Base-by-base conservation (phyloP, 805 yeast species). In the Danielozyma ontarioensis region DNA sequence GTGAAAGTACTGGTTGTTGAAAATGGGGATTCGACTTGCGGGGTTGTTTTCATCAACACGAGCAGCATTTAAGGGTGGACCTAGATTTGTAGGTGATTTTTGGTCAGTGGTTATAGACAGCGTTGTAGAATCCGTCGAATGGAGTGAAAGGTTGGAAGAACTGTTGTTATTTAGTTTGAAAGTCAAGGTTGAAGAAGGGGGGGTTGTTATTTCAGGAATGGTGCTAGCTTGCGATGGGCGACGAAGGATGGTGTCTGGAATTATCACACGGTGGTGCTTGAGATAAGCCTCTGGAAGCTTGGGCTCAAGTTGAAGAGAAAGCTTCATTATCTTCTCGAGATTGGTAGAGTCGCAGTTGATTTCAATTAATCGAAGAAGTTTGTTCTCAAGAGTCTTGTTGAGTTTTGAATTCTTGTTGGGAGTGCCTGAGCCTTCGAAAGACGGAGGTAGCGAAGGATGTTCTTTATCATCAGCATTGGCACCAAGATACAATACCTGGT, bases 291-390 rank as follows among this genome's bases (percentile, higher is more conserved):
- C 72, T 1, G 60, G 62, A 24, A 64, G 51, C 2, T 81, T 75
- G 1, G 89, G 83, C 47, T 90, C 95, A 26, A 70, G 60, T 0
- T 52, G 46, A 33, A 83, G 59, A 11, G 96, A 86, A 39, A 73
- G 53, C 28, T 68, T 66, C 89, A 84, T 80, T 3, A 83, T 61
- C 8, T 65, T 60, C 3, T 70, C 72, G 27, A 76, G 66, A 26
- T 71, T 67, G 22, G 76, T 58, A 0, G 77, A 70, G 13, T 64
- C 62, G 29, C 60, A 49, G 32, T 65, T 64, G 13, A 55, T 31
- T 13, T 70, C 67, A 29, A 82, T 51, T 13, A 79, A 54, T 27
- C 64, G 60, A 32, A 69, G 57, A 12, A 79, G 55, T 37, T 65
- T 61, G 25, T 53, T 50, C 25, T 62, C 64, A 17, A 75, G 34